Conservation (phyloP, 768 basidiomycete genomes). For the Rhodotorula taiwanensis region DNA sequence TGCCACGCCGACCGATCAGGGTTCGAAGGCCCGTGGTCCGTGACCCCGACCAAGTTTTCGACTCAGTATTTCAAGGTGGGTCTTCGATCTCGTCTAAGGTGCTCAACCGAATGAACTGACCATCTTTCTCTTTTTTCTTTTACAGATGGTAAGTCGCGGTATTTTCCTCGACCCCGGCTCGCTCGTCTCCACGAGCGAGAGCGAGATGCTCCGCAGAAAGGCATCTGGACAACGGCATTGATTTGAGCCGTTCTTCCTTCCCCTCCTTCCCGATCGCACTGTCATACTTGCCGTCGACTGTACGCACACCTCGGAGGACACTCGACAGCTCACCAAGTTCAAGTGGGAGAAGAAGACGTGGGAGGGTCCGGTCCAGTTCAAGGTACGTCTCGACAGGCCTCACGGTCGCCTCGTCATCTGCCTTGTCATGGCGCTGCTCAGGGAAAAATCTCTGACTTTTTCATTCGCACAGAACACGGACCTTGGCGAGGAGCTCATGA, state of each 20-base stretch:
- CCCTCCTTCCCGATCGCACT: neutral
- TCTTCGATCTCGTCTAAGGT: neutral
- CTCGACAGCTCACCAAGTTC: slow-evolving; percentile 29
- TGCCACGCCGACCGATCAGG: slow-evolving; percentile 81
- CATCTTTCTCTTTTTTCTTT: neutral
- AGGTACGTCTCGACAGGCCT: slow-evolving; percentile 1
- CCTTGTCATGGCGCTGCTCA: slow-evolving; percentile 4
- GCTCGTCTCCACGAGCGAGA: neutral
- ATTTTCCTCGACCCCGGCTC: too few species aligned
- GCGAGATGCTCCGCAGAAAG: neutral
- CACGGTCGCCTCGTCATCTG: neutral
- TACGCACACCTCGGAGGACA: too few species aligned
- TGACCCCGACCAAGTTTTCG: slow-evolving; percentile 33
- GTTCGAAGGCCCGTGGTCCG: slow-evolving; percentile 71
- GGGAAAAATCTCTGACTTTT: neutral
- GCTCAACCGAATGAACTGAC: neutral
- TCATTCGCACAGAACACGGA: slow-evolving; percentile 25
- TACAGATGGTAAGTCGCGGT: neutral
- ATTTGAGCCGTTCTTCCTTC: too few species aligned
- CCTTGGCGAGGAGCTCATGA: slow-evolving; percentile 36
- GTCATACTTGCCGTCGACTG: too few species aligned
- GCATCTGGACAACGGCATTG: too few species aligned
- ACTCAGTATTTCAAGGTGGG: slow-evolving; percentile 31
- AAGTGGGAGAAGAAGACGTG: slow-evolving; percentile 33
- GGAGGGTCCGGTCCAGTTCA: slow-evolving; percentile 29